Evolutionary conservation across 805 yeast species (phyloP).

Genomic region (Yarrowia sp.): DNA sequence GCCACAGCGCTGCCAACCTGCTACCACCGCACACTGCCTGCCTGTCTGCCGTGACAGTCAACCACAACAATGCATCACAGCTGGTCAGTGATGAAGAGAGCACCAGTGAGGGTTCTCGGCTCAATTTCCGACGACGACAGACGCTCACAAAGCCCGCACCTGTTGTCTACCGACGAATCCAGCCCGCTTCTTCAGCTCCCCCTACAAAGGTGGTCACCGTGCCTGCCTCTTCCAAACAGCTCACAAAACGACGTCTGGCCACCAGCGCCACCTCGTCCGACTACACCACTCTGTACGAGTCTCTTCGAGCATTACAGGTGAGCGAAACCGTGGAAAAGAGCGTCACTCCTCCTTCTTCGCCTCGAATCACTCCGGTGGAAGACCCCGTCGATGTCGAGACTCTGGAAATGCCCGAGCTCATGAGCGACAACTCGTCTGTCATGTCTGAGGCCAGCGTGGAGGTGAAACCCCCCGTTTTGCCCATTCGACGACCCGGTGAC

Average conservation of each 20-base stretch:
- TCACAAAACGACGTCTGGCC: slow-evolving; percentile 9
- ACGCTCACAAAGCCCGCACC: slow-evolving; percentile 20
- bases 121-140: slow-evolving; percentile 9
- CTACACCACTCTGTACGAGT: slow-evolving; percentile 19
- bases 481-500: slow-evolving; percentile 20
- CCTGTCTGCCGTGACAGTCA: slow-evolving; percentile 26
- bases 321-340: slow-evolving; percentile 17
- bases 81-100: slow-evolving; percentile 26
- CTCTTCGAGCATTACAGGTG: slow-evolving; percentile 13
- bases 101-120: background rate
- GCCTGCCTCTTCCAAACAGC: slow-evolving; percentile 4
- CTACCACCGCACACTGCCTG: slow-evolving; percentile 21
- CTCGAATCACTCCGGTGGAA: background rate
- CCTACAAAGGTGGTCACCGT: slow-evolving; percentile 10
- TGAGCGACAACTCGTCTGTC: slow-evolving; percentile 1
- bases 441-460: slow-evolving; percentile 10
- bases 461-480: background rate
- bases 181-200: slow-evolving; percentile 14
- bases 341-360: slow-evolving; percentile 12
- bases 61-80: slow-evolving; percentile 31
- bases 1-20: slow-evolving; percentile 6
- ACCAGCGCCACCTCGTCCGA: slow-evolving; percentile 7
- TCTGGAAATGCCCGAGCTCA: slow-evolving; percentile 25
- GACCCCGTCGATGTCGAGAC: background rate
- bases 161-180: slow-evolving; percentile 28